Evolutionary conservation across 306 rosid species (phyloP).

Genomic region (Luffa acutangula): DNA sequence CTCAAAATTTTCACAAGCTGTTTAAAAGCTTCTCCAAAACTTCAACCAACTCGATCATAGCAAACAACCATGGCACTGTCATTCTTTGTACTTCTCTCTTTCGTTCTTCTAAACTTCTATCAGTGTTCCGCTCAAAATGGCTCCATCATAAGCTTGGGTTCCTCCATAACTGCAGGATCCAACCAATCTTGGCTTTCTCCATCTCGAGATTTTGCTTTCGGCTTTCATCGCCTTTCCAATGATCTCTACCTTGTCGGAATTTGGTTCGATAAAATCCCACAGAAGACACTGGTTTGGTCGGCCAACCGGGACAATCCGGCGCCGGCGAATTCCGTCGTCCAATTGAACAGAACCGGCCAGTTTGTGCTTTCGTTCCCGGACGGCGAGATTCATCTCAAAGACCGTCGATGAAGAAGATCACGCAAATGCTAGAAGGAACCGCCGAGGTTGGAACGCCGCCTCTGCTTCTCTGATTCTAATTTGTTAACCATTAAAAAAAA

Average conservation of each 20-base stretch:
- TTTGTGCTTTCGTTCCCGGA: neutral
- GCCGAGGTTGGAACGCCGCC: constrained; percentile 21
- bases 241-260: neutral
- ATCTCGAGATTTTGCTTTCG: neutral
- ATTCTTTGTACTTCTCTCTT: neutral
- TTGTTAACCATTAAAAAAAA: too few species aligned
- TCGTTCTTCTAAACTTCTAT: neutral
- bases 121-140: neutral
- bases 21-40: too few species aligned
- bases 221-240: neutral
- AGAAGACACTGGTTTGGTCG: neutral
- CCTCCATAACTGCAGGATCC: neutral
- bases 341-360: neutral
- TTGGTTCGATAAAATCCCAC: neutral
- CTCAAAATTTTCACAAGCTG: neutral
- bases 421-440: constrained; percentile 30
- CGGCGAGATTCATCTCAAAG: neutral
- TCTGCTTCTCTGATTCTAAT: neutral
- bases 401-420: constrained; percentile 23
- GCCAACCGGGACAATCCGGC: constrained; percentile 2
- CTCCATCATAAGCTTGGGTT: neutral
- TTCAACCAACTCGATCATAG: too few species aligned
- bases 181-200: neutral
- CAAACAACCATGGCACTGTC: neutral
- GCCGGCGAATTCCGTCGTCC: neutral